Evolutionary conservation across 768 basidiomycete genomes (phyloP).

Genomic region (Auricularia sp.): DNA sequence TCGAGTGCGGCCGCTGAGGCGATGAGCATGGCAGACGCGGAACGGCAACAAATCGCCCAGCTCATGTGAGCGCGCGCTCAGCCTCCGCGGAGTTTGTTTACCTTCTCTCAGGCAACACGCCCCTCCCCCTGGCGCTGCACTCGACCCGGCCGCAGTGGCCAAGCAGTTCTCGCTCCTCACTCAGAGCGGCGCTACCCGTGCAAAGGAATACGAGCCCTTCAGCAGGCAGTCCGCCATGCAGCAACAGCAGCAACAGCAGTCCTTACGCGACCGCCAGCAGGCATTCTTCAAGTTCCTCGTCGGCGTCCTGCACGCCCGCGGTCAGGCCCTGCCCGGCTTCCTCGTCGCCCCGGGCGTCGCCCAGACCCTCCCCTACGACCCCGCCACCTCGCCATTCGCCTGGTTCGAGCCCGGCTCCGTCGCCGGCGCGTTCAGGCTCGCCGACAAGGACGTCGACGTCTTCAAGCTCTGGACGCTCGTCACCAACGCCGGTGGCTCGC

Average conservation of each 20-base stretch:
- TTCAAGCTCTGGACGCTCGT: constrained; percentile 63
- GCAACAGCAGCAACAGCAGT: constrained; percentile 21
- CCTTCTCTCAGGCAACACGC: neutral
- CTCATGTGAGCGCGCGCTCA: neutral
- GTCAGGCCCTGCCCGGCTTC: constrained; percentile 63
- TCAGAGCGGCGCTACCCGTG: neutral
- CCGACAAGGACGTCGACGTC: constrained; percentile 68
- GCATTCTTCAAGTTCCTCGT: constrained; percentile 54
- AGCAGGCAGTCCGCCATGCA: neutral
- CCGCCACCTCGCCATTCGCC: constrained; percentile 52
- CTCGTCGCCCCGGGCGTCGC: constrained; percentile 46
- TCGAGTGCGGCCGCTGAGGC: no score
- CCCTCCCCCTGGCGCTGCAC: neutral
- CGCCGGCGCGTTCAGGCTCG: constrained; percentile 42
- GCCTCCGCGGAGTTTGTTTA: neutral
- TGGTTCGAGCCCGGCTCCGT: constrained; percentile 52
- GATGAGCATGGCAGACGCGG: neutral
- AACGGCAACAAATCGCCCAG: constrained; percentile 1
- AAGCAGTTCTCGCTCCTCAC: neutral
- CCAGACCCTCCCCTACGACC: constrained; percentile 51
- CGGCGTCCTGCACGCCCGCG: constrained; percentile 44
- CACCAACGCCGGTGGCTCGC: constrained; percentile 47
- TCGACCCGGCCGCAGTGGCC: constrained; percentile 4
- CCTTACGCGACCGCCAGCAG: constrained; percentile 28
- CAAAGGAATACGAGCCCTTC: neutral